phyloP scores from a whole-genome alignment of 192 early-diverging fungal genomes.

The Coemansia asiatica region DNA sequence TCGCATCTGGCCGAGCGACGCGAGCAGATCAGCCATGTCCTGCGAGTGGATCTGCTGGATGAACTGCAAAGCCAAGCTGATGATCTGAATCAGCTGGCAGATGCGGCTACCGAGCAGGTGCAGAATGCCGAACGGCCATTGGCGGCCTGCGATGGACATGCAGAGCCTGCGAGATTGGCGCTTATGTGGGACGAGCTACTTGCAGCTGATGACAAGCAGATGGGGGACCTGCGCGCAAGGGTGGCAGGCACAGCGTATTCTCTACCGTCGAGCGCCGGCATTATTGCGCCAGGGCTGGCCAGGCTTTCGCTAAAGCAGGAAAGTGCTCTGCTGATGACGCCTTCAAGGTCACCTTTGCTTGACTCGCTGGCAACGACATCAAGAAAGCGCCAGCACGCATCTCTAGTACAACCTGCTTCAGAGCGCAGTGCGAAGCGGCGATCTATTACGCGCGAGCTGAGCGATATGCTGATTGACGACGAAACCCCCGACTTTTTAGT shows the following conservation, averaged over 20 bases:
- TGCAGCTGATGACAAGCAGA: slow-evolving; percentile 9
- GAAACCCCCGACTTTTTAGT: slow-evolving; percentile 21
- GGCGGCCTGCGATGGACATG: slow-evolving; percentile 2
- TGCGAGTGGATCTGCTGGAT: neutral
- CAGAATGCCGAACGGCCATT: neutral
- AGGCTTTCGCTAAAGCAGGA: slow-evolving; percentile 12
- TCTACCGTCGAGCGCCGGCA: neutral
- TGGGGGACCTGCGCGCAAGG: slow-evolving; percentile 1
- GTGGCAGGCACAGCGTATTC: neutral
- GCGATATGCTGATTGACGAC: slow-evolving; percentile 21
- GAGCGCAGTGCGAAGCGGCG: neutral
- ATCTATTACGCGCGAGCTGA: slow-evolving; percentile 1
- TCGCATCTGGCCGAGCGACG: slow-evolving; percentile 35
- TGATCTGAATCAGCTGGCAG: neutral
- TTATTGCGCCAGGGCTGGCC: neutral
- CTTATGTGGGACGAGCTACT: slow-evolving; percentile 23
- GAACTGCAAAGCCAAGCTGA: neutral
- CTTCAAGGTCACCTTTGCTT: neutral
- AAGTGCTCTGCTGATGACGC: neutral
- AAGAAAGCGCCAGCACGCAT: neutral
- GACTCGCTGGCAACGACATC: neutral
- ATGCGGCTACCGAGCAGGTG: neutral
- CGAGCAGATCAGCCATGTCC: neutral
- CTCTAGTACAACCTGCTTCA: neutral
- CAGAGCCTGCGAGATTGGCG: slow-evolving; percentile 16